These are phyloP conservation scores for Psidium guajava DNA, from an alignment of 345 rosid genomes.

Conservation along the genomic window DNA sequence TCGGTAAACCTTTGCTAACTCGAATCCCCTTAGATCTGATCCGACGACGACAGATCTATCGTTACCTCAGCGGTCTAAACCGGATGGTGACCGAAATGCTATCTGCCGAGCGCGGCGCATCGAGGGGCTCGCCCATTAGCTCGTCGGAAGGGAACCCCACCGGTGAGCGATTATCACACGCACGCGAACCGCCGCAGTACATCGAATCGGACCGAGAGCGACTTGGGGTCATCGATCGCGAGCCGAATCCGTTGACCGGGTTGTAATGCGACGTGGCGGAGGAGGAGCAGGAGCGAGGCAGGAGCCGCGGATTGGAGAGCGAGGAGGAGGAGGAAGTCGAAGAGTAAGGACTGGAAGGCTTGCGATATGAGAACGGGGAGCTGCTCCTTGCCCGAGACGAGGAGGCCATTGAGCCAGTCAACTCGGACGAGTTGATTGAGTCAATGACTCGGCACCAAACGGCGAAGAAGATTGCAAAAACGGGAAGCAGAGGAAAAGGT, in stretches of 20 bases:
- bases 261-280: conserved; percentile 46
- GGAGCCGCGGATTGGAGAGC: conserved; percentile 34
- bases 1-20: neutral
- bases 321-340: conserved; percentile 77
- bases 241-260: conserved; percentile 33
- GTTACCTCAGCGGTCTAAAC: conserved; percentile 89
- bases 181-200: conserved; percentile 17
- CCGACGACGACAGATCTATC: conserved; percentile 36
- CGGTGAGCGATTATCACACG: conserved; percentile 31
- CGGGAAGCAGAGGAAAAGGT: conserved; percentile 1
- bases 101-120: conserved; percentile 54
- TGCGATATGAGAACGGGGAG: conserved; percentile 72
- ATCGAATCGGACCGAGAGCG: conserved; percentile 55
- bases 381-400: conserved; percentile 82
- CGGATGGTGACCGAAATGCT: conserved; percentile 97
- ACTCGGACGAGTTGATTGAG: conserved; percentile 3
- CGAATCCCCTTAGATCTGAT: conserved; percentile 35
- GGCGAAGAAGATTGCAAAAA: conserved; percentile 2
- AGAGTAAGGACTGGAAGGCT: conserved; percentile 71
- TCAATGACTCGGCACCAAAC: conserved; percentile 17
- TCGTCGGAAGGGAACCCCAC: conserved; percentile 58
- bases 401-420: conserved; percentile 51
- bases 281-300: conserved; percentile 73
- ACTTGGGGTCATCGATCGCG: conserved; percentile 80
- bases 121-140: conserved; percentile 56